Evolutionary conservation across 164 flowering plant genomes (phyloP), one percentile per base, ranked within the genome.

Genomic region (Magnolia changhungtana): DNA sequence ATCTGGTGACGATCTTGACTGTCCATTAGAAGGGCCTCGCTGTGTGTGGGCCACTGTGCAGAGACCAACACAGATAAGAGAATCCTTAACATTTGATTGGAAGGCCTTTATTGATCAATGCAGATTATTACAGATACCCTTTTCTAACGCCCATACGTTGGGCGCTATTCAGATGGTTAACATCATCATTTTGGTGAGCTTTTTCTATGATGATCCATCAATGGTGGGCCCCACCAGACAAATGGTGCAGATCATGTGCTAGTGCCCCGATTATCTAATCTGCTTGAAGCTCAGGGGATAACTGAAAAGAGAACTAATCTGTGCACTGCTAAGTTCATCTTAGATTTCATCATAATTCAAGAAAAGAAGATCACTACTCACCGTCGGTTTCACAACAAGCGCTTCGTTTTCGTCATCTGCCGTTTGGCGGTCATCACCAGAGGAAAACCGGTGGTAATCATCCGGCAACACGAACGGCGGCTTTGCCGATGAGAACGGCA

Each of bases 401-500:
- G 72, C 78, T 20, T 74, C 84, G 59, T 49, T 67, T 63, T 76
- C 77, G 49, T 71, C 81, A 55, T 71, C 78, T 2, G 65, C 59
- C 55, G 64, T 71, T 16, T 67, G 59, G 27, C 67, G 66, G 13
- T 49, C 66, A 31, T 50, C 81, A 11, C 59, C 77, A 0, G 59
- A 18, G 20, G 79, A 67, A 50, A 82, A 82, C 50, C 78, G 66
- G 67, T 82, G 81, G 45, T 82, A 82, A 74, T 82, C 84, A 8
- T 76, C 79, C 7, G 79, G 67, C n/a, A 71, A 67, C 67, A 75
- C 74, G 64, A 81, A 81, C n/a, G 83, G 81, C 49, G 83, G 83
- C 78, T 78, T 78, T 70, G 73, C 67, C 29, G 83, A 75, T 19
- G 81, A 73, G 61, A 82, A 82, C 52, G 80, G 81, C 20, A 76